Conservation (phyloP, 2,329 filamentous ascomycete species). For the Calonectria pteridis region DNA sequence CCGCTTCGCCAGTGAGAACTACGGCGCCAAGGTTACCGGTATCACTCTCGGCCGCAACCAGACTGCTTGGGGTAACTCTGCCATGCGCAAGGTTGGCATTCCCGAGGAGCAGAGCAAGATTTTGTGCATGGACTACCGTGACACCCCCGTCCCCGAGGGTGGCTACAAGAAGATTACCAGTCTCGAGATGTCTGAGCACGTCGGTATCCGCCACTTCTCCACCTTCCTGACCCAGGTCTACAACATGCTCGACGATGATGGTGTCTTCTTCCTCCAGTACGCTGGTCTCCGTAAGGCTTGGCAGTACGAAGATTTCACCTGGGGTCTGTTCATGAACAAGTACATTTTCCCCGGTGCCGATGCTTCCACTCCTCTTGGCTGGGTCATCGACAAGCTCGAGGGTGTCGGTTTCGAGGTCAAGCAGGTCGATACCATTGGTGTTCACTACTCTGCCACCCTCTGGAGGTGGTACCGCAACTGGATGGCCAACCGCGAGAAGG, state of each 20-base stretch:
- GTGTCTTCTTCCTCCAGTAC: slow-evolving; percentile 95
- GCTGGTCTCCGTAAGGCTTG: slow-evolving; percentile 93
- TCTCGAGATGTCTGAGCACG: slow-evolving; percentile 98
- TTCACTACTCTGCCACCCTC: slow-evolving; percentile 96
- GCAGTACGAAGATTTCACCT: slow-evolving; percentile 98
- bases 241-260: slow-evolving; percentile 97
- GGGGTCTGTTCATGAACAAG: slow-evolving; percentile 99
- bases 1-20: slow-evolving; percentile 93
- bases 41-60: slow-evolving; percentile 96
- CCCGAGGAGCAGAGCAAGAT: slow-evolving; percentile 91
- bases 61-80: slow-evolving; percentile 95
- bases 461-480: slow-evolving; percentile 99
- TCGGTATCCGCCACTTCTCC: slow-evolving; percentile 90
- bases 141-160: slow-evolving; percentile 80
- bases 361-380: slow-evolving; percentile 92
- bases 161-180: slow-evolving; percentile 94
- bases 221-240: slow-evolving; percentile 88
- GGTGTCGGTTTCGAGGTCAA: slow-evolving; percentile 81
- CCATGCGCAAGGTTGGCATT: slow-evolving; percentile 84
- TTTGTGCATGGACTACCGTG: slow-evolving; percentile 97
- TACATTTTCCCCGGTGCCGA: slow-evolving; percentile 98
- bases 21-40: slow-evolving; percentile 87
- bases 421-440: slow-evolving; percentile 90
- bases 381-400: slow-evolving; percentile 87
- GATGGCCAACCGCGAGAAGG: slow-evolving; percentile 93